These are phyloP conservation scores for Ogataea methylovora DNA, from an alignment of 805 yeast species.

Conservation along the genomic window DNA sequence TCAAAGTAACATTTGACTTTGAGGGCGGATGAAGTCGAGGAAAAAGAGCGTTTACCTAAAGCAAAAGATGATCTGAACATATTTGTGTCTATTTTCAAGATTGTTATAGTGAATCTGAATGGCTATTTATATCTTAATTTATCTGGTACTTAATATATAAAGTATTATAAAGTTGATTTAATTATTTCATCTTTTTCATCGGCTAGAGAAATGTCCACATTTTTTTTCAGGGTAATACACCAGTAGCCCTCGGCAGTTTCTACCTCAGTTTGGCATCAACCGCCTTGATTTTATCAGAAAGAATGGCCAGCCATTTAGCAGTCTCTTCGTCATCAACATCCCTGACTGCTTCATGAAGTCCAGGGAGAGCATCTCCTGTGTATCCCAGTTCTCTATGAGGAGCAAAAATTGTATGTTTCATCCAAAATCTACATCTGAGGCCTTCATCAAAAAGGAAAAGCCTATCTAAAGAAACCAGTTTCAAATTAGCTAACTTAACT, in stretches of 20 bases:
- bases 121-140: not conserved
- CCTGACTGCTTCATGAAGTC: slow-evolving; percentile 47
- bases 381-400: slow-evolving; percentile 47
- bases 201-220: too few species aligned
- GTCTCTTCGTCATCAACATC: slow-evolving; percentile 37
- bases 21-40: slow-evolving; percentile 35
- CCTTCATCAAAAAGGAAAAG: slow-evolving; percentile 42
- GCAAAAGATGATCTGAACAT: slow-evolving; percentile 6
- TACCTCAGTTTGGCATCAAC: slow-evolving; percentile 11
- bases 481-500: slow-evolving; percentile 46
- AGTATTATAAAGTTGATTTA: too few species aligned
- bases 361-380: slow-evolving; percentile 49
- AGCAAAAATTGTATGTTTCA: slow-evolving; percentile 57
- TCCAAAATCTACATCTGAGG: slow-evolving; percentile 45
- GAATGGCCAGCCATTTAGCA: slow-evolving; percentile 36
- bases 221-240: too few species aligned
- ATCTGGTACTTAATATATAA: too few species aligned
- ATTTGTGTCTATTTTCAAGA: not conserved
- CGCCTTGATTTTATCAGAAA: slow-evolving; percentile 25
- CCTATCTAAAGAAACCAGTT: slow-evolving; percentile 47
- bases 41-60: slow-evolving; percentile 40
- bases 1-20: slow-evolving; percentile 53
- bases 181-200: too few species aligned
- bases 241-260: not conserved
- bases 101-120: not conserved